phyloP scores from a whole-genome alignment of 2,329 filamentous ascomycete genomes.

The Fusarium sp. region DNA sequence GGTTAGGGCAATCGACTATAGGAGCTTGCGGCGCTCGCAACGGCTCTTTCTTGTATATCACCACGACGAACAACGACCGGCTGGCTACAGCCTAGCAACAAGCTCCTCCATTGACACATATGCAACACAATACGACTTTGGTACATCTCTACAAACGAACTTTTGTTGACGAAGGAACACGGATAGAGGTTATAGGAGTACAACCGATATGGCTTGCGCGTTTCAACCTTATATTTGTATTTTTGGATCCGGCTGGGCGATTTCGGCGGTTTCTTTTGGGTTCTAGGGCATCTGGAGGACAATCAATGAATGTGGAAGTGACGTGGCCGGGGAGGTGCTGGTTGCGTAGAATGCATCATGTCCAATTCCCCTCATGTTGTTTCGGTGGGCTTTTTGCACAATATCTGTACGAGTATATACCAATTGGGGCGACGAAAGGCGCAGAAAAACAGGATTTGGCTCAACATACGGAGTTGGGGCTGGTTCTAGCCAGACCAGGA shows the following conservation, averaged over 20 bases:
- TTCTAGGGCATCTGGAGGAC: conserved; percentile 6
- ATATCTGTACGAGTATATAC: conserved; percentile 39
- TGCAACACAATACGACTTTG: conserved; percentile 18
- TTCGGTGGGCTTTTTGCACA: conserved; percentile 13
- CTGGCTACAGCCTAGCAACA: conserved; percentile 30
- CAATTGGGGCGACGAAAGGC: conserved; percentile 29
- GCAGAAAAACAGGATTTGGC: conserved; percentile 34
- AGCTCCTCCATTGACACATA: conserved; percentile 35
- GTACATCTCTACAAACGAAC: conserved; percentile 34
- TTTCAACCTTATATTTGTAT: conserved; percentile 2
- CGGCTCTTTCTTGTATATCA: conserved; percentile 42
- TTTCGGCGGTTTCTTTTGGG: conserved; percentile 1
- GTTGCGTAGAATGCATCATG: conserved; percentile 7
- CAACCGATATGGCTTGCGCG: conserved; percentile 4
- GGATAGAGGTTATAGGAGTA: conserved; percentile 45
- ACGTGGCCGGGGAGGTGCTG: conserved; percentile 4
- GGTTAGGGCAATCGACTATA: conserved; percentile 2
- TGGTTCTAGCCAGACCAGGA: conserved; percentile 17
- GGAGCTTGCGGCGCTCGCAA: conserved; percentile 14
- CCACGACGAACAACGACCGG: conserved; percentile 37
- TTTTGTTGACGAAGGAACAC: conserved; percentile 39
- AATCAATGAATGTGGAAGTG: conserved; percentile 4
- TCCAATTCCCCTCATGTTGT: conserved; percentile 12
- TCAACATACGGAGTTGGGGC: conserved; percentile 21
- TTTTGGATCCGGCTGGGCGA: conserved; percentile 10